A percentile compares a stretch with the other conserved stretches of the same genome.
These are phyloP conservation scores for Hypoxylon sp. DNA, from an alignment of 2,329 filamentous ascomycete genomes.

Conservation along the genomic window DNA sequence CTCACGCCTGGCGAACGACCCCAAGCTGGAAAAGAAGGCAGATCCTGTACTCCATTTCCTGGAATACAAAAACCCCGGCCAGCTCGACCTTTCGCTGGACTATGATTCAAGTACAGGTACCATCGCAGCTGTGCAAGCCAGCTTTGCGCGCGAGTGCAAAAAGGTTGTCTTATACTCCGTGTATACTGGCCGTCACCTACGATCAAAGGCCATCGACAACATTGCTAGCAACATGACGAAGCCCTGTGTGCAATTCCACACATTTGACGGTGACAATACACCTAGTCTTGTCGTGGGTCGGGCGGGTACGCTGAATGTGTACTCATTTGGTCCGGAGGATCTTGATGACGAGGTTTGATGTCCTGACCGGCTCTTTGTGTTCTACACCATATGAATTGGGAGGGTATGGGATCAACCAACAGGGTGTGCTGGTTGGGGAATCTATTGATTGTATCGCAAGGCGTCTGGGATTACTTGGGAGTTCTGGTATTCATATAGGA, in stretches of 20 bases:
- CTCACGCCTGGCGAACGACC: conserved; percentile 1
- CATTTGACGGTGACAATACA: conserved; percentile 53
- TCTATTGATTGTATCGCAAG: too few species aligned
- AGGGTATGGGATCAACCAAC: too few species aligned
- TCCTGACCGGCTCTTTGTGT: too few species aligned
- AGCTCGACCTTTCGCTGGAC: conserved; percentile 61
- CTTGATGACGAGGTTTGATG: conserved; percentile 49
- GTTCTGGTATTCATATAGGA: too few species aligned
- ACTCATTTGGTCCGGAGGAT: conserved; percentile 51
- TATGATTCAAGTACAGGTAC: conserved; percentile 56
- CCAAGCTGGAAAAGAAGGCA: conserved; percentile 27
- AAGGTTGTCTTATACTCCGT: conserved; percentile 60
- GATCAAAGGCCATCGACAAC: conserved; percentile 34
- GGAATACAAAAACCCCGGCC: conserved; percentile 59
- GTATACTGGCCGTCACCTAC: conserved; percentile 53
- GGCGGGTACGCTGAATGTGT: conserved; percentile 52
- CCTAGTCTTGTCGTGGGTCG: conserved; percentile 59
- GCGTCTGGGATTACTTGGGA: too few species aligned
- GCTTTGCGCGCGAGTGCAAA: conserved; percentile 62
- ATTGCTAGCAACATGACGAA: conserved; percentile 45
- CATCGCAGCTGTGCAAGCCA: conserved; percentile 63
- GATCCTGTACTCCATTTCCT: conserved; percentile 58
- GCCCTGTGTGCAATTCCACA: conserved; percentile 56
- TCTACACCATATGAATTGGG: too few species aligned
- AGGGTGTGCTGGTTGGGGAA: too few species aligned